These are phyloP conservation scores for Phytophthora melonis DNA, from an alignment of 352 stramenopile genomes.

Conservation along the genomic window DNA sequence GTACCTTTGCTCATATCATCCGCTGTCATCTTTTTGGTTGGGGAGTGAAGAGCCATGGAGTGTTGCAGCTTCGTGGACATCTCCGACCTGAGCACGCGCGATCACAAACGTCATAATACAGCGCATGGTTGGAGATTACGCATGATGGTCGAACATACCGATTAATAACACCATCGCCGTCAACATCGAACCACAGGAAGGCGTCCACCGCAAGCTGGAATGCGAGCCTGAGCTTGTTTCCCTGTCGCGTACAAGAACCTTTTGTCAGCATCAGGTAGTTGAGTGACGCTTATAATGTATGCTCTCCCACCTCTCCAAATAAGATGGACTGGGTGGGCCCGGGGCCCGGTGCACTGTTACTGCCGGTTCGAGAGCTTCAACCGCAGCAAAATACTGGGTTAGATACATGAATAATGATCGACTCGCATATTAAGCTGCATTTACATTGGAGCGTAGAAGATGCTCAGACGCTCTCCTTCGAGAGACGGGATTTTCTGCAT, in stretches of 20 bases:
- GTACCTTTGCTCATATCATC: conserved; percentile 35
- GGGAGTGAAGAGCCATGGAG: conserved; percentile 77
- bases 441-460: conserved; percentile 86
- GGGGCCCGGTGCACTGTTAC: conserved; percentile 17
- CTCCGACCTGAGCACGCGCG: conserved; percentile 46
- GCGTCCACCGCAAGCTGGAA: conserved; percentile 87
- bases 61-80: conserved; percentile 70
- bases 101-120: not conserved
- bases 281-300: not conserved
- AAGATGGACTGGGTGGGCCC: conserved; percentile 50
- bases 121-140: not conserved
- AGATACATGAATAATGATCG: not conserved
- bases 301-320: conserved; percentile 66
- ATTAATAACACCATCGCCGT: conserved; percentile 83
- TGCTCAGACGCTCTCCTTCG: conserved; percentile 72
- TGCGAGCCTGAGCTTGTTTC: conserved; percentile 82
- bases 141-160: conserved; percentile 33
- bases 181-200: conserved; percentile 88
- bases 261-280: not conserved
- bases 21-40: conserved; percentile 80
- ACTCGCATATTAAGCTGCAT: not conserved
- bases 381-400: not conserved
- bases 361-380: conserved; percentile 26
- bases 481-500: conserved; percentile 83
- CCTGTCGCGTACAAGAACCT: conserved; percentile 36